Evolutionary conservation across 768 basidiomycete genomes (phyloP).

Genomic region (Boletus edulis): DNA sequence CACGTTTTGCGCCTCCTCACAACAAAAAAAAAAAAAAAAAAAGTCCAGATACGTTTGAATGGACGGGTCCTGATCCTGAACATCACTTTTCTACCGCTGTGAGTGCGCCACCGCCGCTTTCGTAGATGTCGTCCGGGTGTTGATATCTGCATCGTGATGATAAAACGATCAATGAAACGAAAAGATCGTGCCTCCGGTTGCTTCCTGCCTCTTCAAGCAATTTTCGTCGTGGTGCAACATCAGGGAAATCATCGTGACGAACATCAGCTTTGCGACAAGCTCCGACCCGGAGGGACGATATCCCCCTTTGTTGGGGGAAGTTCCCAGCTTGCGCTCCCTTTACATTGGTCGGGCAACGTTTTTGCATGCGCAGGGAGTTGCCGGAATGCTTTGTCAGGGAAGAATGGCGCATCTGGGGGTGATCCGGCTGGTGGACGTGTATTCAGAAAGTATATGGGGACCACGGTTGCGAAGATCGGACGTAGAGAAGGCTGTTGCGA

Average conservation of each 20-base stretch:
- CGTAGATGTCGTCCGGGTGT: background rate
- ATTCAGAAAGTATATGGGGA: slow-evolving; percentile 59
- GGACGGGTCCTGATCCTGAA: slow-evolving; percentile 61
- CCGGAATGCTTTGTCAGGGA: slow-evolving; percentile 32
- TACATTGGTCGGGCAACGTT: slow-evolving; percentile 51
- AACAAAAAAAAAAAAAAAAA: too few relatives aligned
- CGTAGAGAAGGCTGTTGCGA: slow-evolving; percentile 37
- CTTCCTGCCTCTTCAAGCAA: slow-evolving; percentile 23
- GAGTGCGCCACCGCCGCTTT: slow-evolving; percentile 19
- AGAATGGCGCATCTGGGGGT: slow-evolving; percentile 26
- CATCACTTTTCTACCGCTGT: slow-evolving; percentile 65
- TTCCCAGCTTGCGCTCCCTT: slow-evolving; percentile 41
- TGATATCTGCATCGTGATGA: background rate
- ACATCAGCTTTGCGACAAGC: slow-evolving; percentile 39
- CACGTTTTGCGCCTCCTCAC: background rate
- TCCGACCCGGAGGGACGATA: slow-evolving; percentile 8
- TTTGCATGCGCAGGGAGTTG: slow-evolving; percentile 40
- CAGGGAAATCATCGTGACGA: slow-evolving; percentile 45
- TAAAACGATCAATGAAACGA: background rate
- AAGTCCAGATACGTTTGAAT: slow-evolving; percentile 49
- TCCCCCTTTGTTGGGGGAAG: slow-evolving; percentile 33
- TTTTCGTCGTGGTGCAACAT: slow-evolving; percentile 42
- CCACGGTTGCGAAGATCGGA: slow-evolving; percentile 48
- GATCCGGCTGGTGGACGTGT: slow-evolving; percentile 51
- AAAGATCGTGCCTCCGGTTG: slow-evolving; percentile 26